These are phyloP conservation scores for Volvariella volvacea DNA, from an alignment of 1,284 basidiomycete species.

Conservation along the genomic window DNA sequence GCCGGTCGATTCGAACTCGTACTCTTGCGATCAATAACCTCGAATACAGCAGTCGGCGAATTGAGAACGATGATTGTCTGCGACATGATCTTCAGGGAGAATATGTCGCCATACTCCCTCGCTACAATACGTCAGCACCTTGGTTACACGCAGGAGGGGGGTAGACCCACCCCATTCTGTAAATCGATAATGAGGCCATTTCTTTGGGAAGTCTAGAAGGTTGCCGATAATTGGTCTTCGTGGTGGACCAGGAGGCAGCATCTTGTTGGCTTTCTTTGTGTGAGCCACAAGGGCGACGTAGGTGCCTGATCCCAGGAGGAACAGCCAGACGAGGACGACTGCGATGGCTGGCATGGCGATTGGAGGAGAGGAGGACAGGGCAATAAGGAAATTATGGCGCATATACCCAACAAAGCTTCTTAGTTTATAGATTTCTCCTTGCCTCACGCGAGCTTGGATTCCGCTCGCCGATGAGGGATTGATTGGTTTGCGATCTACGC, in stretches of 20 bases:
- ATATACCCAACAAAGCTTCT: no score
- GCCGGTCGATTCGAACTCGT: conserved; percentile 16
- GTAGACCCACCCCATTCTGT: conserved; percentile 3
- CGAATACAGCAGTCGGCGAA: conserved; percentile 14
- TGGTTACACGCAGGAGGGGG: conserved; percentile 5
- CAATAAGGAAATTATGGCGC: no score
- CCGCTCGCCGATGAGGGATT: no score
- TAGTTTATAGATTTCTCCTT: no score
- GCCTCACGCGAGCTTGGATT: no score
- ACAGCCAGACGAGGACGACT: no score
- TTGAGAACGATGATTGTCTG: conserved; percentile 17
- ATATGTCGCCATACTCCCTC: conserved; percentile 16
- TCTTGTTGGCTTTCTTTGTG: no score
- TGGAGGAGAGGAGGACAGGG: no score
- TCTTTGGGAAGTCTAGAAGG: conserved; percentile 17
- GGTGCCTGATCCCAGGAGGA: no score
- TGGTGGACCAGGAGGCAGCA: conserved; percentile 25
- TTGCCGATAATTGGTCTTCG: conserved; percentile 25
- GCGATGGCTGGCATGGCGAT: no score
- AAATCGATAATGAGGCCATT: conserved; percentile 12
- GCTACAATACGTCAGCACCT: conserved; percentile 12
- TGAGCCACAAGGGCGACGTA: no score
- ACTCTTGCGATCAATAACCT: conserved; percentile 19
- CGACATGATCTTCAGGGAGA: conserved; percentile 13
- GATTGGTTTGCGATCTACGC: no score